phyloP scores from a whole-genome alignment of 768 basidiomycete genomes.

The Psilocybe tampanensis region DNA sequence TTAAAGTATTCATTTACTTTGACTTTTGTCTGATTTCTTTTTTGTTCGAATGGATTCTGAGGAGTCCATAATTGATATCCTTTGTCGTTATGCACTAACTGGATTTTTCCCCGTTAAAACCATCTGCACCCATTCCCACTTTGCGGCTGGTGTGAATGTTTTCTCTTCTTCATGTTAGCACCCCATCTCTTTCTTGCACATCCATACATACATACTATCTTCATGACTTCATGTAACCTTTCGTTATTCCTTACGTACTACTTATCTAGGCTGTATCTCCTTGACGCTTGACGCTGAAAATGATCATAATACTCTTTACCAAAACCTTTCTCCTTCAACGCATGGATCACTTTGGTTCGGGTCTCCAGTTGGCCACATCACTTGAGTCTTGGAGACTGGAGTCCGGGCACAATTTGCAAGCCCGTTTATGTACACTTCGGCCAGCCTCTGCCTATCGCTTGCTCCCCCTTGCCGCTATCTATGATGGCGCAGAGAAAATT shows the following conservation, averaged over 20 bases:
- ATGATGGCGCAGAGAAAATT: constrained; percentile 3
- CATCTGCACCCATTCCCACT: no score
- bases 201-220: constrained; percentile 2
- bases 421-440: no score
- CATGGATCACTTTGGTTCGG: no score
- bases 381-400: no score
- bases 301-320: background rate
- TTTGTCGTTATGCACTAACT: no score
- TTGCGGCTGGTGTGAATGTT: background rate
- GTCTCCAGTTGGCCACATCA: no score
- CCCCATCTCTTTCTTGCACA: constrained; percentile 2
- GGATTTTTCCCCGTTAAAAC: no score
- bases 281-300: constrained; percentile 1
- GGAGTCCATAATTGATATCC: background rate
- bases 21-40: background rate
- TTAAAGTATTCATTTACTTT: constrained; percentile 1
- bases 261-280: background rate
- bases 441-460: background rate
- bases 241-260: constrained; percentile 2
- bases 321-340: background rate
- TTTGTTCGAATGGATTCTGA: background rate
- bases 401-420: no score
- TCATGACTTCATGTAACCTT: constrained; percentile 1
- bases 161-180: background rate
- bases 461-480: background rate